These are phyloP conservation scores for Epichloe sylvatica DNA, from an alignment of 2,329 filamentous ascomycete species.

Conservation along the genomic window DNA sequence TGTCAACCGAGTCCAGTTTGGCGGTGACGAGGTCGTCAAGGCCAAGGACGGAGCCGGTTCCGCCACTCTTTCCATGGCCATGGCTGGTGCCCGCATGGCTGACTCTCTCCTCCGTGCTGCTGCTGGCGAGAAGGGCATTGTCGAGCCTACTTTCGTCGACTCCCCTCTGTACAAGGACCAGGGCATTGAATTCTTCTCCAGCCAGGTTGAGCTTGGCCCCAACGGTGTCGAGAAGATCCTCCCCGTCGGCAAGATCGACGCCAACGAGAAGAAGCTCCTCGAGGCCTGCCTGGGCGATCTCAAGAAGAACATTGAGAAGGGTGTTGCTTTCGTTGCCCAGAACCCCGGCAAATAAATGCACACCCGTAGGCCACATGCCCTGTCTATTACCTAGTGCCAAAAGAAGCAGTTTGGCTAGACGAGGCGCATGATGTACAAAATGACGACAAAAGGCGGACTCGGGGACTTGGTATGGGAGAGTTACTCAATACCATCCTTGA, in stretches of 20 bases:
- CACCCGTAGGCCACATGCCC: neutral
- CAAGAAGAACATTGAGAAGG: conserved; percentile 94
- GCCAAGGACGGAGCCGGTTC: conserved; percentile 97
- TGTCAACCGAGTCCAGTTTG: conserved; percentile 92
- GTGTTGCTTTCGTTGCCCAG: conserved; percentile 44
- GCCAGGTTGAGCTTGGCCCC: conserved; percentile 88
- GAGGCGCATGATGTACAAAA: conserved; percentile 2
- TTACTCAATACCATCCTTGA: neutral
- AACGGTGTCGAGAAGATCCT: conserved; percentile 91
- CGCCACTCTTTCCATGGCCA: conserved; percentile 96
- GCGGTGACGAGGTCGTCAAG: conserved; percentile 97
- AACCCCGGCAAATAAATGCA: conserved; percentile 45
- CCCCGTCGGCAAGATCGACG: conserved; percentile 71
- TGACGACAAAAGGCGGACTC: neutral
- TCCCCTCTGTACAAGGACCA: conserved; percentile 97
- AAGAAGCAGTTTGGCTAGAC: neutral
- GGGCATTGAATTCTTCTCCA: conserved; percentile 94
- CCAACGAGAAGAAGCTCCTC: conserved; percentile 78
- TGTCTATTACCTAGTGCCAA: neutral
- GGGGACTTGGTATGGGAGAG: neutral
- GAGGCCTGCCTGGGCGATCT: conserved; percentile 72
- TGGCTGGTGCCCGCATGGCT: conserved; percentile 74
- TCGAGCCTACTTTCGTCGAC: conserved; percentile 95
- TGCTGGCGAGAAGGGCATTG: conserved; percentile 84
- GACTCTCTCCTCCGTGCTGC: conserved; percentile 87